Evolutionary conservation across 305 asterid species (phyloP).

Genomic region (Fraxinus nigra): DNA sequence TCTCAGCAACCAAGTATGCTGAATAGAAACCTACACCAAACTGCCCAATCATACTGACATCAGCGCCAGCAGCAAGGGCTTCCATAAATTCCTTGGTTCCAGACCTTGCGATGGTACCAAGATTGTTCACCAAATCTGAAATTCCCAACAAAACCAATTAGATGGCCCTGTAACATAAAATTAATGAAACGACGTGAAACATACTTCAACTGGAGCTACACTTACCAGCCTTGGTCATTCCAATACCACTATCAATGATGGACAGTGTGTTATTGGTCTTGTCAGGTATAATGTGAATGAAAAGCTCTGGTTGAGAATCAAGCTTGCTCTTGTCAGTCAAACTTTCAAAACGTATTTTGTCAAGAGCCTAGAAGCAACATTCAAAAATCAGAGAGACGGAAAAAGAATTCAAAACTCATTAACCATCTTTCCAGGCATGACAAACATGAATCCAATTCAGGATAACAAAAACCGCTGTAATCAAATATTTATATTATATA

Average conservation of each 20-base stretch:
- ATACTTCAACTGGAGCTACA: background rate
- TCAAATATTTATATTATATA: no score
- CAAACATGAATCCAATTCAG: background rate
- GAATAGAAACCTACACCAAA: slow-evolving; percentile 42
- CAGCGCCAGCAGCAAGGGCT: slow-evolving; percentile 39
- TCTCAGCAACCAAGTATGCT: slow-evolving; percentile 37
- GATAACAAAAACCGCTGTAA: background rate
- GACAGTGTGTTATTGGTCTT: background rate
- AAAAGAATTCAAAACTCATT: background rate
- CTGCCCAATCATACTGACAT: slow-evolving; percentile 43
- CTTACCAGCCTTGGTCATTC: background rate
- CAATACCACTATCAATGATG: background rate
- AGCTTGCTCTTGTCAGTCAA: background rate
- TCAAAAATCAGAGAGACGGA: background rate
- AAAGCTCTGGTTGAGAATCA: background rate
- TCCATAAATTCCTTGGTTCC: slow-evolving; percentile 42
- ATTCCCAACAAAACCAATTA: background rate
- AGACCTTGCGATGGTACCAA: slow-evolving; percentile 41
- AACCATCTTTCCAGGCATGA: background rate
- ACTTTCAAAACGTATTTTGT: background rate
- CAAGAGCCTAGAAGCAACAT: background rate
- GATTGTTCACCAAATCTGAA: slow-evolving; percentile 40
- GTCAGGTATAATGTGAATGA: background rate
- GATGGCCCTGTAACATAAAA: background rate
- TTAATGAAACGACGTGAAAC: background rate